Percentiles rank a stretch among this genome's conserved stretches.
phyloP scores from a whole-genome alignment of 2,329 filamentous ascomycete species.

The Verticillium zaregamsianum region DNA sequence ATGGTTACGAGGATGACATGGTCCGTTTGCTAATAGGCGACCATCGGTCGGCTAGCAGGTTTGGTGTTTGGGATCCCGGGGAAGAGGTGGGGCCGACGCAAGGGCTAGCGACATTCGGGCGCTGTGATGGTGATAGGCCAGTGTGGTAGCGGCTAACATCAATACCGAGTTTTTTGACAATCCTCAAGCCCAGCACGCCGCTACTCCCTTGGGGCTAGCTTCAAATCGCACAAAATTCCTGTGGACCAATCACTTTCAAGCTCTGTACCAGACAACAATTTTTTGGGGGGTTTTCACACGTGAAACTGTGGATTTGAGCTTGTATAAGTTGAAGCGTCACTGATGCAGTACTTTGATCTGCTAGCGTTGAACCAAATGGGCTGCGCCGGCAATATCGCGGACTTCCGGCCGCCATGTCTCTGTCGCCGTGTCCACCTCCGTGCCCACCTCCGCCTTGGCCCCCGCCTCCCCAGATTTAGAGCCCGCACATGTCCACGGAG shows the following conservation, averaged over 20 bases:
- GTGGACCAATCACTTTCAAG: accelerated
- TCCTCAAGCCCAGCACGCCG: too few species aligned
- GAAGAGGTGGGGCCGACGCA: neutral
- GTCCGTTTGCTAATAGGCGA: neutral
- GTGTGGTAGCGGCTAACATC: too few species aligned
- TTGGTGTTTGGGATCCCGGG: neutral
- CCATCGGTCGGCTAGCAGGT: neutral
- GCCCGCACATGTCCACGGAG: neutral
- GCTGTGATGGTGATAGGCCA: neutral
- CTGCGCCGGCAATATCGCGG: neutral
- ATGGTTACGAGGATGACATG: neutral
- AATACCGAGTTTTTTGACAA: too few species aligned
- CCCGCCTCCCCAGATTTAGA: neutral
- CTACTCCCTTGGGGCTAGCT: too few species aligned
- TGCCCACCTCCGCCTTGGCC: neutral
- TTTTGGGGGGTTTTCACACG: too few species aligned
- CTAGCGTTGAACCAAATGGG: neutral
- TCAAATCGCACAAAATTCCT: too few species aligned
- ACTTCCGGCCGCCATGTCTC: neutral
- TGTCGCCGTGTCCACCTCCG: neutral
- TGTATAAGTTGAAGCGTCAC: too few species aligned
- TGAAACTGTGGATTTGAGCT: too few species aligned
- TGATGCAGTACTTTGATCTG: too few species aligned
- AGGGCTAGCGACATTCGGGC: neutral
- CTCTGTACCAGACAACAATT: too few species aligned